Conservation (phyloP, 2,329 filamentous ascomycete species). For the Paracamarosporium sp. region DNA sequence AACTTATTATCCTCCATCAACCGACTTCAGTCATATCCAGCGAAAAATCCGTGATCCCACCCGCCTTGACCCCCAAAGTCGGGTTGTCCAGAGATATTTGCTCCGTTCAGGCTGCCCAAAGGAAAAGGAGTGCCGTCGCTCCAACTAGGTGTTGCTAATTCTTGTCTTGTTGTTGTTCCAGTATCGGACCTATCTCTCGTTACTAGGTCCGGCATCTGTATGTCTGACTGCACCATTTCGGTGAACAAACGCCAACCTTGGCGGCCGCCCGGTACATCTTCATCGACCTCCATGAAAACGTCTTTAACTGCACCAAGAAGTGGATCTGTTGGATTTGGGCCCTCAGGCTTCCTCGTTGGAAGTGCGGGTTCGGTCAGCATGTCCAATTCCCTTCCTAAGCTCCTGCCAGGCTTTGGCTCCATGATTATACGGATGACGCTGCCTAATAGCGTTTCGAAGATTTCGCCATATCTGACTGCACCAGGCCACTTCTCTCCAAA, state of each 20-base stretch:
- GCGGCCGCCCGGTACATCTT: slow-evolving; percentile 33
- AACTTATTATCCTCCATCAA: not conserved
- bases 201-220: slow-evolving; percentile 13
- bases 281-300: slow-evolving; percentile 37
- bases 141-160: slow-evolving; percentile 5
- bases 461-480: slow-evolving; percentile 35
- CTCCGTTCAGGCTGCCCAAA: slow-evolving; percentile 4
- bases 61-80: slow-evolving; percentile 12
- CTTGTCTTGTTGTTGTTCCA: slow-evolving; percentile 6
- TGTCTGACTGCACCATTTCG: slow-evolving; percentile 29
- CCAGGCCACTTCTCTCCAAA: slow-evolving; percentile 37
- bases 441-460: slow-evolving; percentile 30
- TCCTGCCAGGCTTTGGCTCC: slow-evolving; percentile 13
- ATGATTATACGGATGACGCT: slow-evolving; percentile 24
- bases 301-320: slow-evolving; percentile 34
- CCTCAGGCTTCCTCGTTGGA: not conserved
- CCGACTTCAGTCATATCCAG: slow-evolving; percentile 19
- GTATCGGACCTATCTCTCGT: slow-evolving; percentile 15
- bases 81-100: slow-evolving; percentile 8
- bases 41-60: slow-evolving; percentile 25
- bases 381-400: slow-evolving; percentile 12
- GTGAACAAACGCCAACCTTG: slow-evolving; percentile 37
- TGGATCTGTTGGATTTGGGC: slow-evolving; percentile 8
- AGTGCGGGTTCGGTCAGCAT: slow-evolving; percentile 3
- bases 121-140: slow-evolving; percentile 4